Conservation (phyloP, 495 filamentous ascomycete genomes). For the Cercophora scortea region DNA sequence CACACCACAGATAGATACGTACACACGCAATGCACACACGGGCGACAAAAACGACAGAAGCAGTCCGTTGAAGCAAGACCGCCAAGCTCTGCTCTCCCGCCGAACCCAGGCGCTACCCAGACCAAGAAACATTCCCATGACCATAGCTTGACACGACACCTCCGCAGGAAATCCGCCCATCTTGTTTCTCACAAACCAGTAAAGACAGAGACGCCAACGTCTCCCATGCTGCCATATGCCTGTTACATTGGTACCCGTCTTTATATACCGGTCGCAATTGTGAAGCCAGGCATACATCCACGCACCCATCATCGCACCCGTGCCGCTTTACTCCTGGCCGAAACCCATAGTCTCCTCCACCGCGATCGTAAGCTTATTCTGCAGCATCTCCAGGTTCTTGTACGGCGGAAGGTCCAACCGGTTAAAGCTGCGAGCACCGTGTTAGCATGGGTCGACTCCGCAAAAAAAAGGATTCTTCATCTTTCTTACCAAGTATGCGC, state of each 20-base stretch:
- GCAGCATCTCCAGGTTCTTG: constrained; percentile 74
- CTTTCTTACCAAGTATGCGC: constrained; percentile 85
- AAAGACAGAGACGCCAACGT: background rate
- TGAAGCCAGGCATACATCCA: background rate
- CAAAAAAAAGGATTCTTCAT: background rate
- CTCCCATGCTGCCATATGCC: too few relatives aligned
- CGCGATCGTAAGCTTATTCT: constrained; percentile 85
- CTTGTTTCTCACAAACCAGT: background rate
- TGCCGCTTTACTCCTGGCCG: constrained; percentile 69
- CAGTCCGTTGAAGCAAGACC: too few relatives aligned
- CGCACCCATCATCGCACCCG: background rate
- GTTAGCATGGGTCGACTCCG: constrained; percentile 22
- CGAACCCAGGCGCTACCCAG: too few relatives aligned
- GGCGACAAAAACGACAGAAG: too few relatives aligned
- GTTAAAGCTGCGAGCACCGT: constrained; percentile 64
- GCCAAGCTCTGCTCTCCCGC: too few relatives aligned
- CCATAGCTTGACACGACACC: too few relatives aligned
- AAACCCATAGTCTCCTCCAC: constrained; percentile 99
- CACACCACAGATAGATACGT: too few relatives aligned
- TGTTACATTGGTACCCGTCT: too few relatives aligned
- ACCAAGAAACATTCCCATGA: too few relatives aligned
- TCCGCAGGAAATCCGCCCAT: too few relatives aligned
- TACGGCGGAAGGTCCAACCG: constrained; percentile 94
- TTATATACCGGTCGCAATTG: too few relatives aligned
- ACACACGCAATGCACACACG: too few relatives aligned